Percentiles rank a stretch among this genome's conserved stretches.
Conservation (phyloP, 768 basidiomycete species). For the Solioccasus polychromus region DNA sequence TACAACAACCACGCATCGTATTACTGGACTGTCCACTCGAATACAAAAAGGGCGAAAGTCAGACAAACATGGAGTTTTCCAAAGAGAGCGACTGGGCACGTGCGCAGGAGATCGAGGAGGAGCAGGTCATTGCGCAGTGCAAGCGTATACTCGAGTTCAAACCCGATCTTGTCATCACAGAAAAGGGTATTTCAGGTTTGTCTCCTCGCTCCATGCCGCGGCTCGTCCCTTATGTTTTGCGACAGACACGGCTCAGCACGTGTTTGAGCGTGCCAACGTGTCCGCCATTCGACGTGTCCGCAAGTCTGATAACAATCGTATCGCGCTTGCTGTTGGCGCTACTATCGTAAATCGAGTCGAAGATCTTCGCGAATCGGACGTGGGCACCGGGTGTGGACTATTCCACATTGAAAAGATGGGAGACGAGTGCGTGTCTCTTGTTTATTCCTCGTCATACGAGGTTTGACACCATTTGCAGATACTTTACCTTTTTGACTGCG, state of each 20-base stretch:
- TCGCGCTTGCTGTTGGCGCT: conserved; percentile 91
- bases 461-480: conserved; percentile 45
- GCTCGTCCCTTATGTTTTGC: neutral
- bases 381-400: conserved; percentile 92
- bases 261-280: conserved; percentile 82
- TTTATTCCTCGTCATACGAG: neutral
- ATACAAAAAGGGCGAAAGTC: conserved; percentile 98
- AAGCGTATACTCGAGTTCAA: conserved; percentile 87
- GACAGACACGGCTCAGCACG: conserved; percentile 88
- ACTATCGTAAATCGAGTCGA: conserved; percentile 97
- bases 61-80: conserved; percentile 98
- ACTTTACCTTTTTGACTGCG: conserved; percentile 96
- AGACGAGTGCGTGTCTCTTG: conserved; percentile 62
- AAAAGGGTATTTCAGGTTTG: conserved; percentile 95
- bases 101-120: conserved; percentile 93
- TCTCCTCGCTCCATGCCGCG: neutral
- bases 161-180: conserved; percentile 92
- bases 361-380: conserved; percentile 86
- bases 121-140: conserved; percentile 88
- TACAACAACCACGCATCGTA: conserved; percentile 84
- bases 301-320: conserved; percentile 98
- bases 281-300: conserved; percentile 96
- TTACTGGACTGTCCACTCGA: conserved; percentile 93
- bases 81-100: conserved; percentile 92
- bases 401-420: conserved; percentile 97